These are phyloP conservation scores for Linderina pennispora DNA, from an alignment of 192 early-diverging fungal species.

Conservation along the genomic window DNA sequence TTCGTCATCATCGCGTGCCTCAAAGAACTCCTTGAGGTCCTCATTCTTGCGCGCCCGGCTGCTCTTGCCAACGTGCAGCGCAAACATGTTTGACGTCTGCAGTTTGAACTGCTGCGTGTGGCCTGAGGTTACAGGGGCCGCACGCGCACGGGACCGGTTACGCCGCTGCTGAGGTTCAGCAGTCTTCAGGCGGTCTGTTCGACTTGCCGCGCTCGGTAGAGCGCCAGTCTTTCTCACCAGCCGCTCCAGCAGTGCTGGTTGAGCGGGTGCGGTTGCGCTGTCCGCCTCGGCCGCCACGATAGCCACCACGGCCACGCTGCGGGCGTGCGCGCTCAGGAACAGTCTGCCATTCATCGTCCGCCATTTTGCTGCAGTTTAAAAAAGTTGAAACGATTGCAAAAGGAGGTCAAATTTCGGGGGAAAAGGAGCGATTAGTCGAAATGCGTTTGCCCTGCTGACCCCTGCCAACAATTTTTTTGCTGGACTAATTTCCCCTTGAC, in stretches of 20 bases:
- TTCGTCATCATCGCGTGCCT: slow-evolving; percentile 22
- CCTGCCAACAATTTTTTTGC: too few relatives aligned
- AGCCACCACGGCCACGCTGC: slow-evolving; percentile 3
- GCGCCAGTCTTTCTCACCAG: neutral
- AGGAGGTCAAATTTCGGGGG: too few relatives aligned
- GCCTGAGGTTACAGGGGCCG: neutral
- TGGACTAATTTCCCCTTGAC: too few relatives aligned
- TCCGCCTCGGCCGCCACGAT: neutral
- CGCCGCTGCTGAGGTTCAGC: too few relatives aligned
- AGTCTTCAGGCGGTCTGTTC: too few relatives aligned
- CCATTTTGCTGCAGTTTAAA: slow-evolving; percentile 7
- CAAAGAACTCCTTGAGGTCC: slow-evolving; percentile 38
- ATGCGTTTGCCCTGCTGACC: too few relatives aligned
- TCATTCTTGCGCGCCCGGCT: slow-evolving; percentile 35
- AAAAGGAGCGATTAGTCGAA: too few relatives aligned
- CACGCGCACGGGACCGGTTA: neutral
- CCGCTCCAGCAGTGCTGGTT: slow-evolving; percentile 1
- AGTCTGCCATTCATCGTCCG: slow-evolving; percentile 43
- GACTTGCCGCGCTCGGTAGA: neutral
- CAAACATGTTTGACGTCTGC: slow-evolving; percentile 36
- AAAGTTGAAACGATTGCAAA: neutral
- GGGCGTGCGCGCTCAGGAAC: slow-evolving; percentile 24
- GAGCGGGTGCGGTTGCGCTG: slow-evolving; percentile 8
- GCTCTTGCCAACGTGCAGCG: slow-evolving; percentile 27
- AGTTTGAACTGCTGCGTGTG: slow-evolving; percentile 15